phyloP scores from a whole-genome alignment of 2,329 filamentous ascomycete species.

The Alternaria ventricosa region DNA sequence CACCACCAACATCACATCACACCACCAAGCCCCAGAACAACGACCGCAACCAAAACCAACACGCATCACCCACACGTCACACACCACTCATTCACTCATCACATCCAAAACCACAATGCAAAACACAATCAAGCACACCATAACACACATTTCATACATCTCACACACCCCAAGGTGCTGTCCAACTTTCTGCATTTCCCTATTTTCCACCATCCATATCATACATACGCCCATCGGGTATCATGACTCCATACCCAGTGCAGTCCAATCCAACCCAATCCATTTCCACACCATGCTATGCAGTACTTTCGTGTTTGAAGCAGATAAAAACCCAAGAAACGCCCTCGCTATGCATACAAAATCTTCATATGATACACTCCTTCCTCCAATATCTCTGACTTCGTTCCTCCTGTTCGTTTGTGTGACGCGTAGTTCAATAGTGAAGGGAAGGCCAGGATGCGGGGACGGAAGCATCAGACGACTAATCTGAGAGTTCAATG shows the following conservation, averaged over 20 bases:
- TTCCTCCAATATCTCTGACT: too few species aligned
- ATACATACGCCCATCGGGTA: not conserved
- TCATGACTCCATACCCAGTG: not conserved
- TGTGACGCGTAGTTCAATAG: too few species aligned
- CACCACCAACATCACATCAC: too few species aligned
- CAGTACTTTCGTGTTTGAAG: not conserved
- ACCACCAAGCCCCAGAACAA: too few species aligned
- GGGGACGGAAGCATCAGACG: not conserved
- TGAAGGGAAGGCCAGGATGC: not conserved
- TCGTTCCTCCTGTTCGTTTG: too few species aligned
- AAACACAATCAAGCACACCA: not conserved
- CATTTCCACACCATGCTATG: not conserved
- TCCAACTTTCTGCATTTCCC: not conserved
- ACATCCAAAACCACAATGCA: too few species aligned
- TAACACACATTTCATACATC: not conserved
- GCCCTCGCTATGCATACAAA: constrained; percentile 1
- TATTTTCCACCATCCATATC: too few species aligned
- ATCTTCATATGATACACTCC: not conserved
- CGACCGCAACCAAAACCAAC: too few species aligned
- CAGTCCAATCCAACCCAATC: not conserved
- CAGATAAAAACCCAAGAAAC: not conserved
- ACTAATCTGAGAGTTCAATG: constrained; percentile 43
- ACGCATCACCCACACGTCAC: too few species aligned
- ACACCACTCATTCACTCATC: too few species aligned
- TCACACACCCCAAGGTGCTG: not conserved